Evolutionary conservation across 73 alveolate genomes (phyloP).

Genomic region (Paramecium octaurelia): DNA sequence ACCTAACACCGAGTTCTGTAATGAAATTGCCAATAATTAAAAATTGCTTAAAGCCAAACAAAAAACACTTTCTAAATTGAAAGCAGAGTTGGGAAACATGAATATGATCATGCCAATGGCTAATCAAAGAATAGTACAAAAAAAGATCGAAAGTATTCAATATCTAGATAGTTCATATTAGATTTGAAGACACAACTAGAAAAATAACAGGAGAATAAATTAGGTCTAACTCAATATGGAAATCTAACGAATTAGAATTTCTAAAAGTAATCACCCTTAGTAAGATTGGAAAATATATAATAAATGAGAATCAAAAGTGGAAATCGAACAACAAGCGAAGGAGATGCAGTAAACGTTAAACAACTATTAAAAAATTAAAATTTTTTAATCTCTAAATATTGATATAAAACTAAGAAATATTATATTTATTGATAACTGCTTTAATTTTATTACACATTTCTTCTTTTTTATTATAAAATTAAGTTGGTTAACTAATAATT

Average conservation of each 20-base stretch:
- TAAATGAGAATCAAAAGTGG: not conserved
- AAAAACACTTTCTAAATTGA: not conserved
- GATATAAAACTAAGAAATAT: not conserved
- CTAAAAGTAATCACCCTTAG: not conserved
- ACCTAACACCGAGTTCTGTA: not conserved
- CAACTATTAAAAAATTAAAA: not conserved
- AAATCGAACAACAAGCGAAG: not conserved
- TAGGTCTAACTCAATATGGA: not conserved
- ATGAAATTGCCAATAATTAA: not conserved
- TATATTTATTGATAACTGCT: not conserved
- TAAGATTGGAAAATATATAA: not conserved
- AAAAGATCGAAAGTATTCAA: not conserved
- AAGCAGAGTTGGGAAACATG: not conserved
- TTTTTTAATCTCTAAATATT: not conserved
- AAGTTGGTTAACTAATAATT: no score
- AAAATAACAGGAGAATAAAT: not conserved
- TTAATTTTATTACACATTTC: no score
- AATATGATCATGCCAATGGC: not conserved
- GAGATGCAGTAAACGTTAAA: not conserved
- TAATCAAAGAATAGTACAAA: not conserved
- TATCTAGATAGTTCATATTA: not conserved
- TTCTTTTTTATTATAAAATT: no score
- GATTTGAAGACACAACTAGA: not conserved
- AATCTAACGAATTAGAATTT: not conserved
- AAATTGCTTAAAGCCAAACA: not conserved